These are phyloP conservation scores for Ailanthus altissimus DNA, from an alignment of 345 rosid species.

Conservation along the genomic window DNA sequence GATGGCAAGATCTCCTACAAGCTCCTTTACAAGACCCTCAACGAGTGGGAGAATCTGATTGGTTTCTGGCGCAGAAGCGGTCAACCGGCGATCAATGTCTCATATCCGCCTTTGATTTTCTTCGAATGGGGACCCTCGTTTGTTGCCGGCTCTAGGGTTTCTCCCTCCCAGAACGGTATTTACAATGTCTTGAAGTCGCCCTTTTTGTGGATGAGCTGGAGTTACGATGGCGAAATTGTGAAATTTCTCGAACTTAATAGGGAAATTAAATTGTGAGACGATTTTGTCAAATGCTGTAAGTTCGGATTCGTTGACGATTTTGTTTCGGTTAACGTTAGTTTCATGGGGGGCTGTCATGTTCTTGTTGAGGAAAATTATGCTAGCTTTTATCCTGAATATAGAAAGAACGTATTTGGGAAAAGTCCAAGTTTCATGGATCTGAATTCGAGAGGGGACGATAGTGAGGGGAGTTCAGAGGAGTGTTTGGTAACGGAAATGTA, in stretches of 20 bases:
- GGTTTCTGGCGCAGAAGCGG: slow-evolving; percentile 97
- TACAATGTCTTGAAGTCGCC: slow-evolving; percentile 55
- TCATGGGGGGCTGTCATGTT: slow-evolving; percentile 62
- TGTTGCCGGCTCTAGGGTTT: slow-evolving; percentile 63
- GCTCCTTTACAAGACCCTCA: slow-evolving; percentile 65
- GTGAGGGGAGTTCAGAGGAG: slow-evolving; percentile 60
- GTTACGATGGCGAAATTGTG: slow-evolving; percentile 52
- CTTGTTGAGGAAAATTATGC: slow-evolving; percentile 63
- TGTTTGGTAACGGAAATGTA: slow-evolving; percentile 63
- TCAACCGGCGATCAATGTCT: slow-evolving; percentile 30
- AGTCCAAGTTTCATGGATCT: slow-evolving; percentile 44
- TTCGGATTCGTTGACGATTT: slow-evolving; percentile 40
- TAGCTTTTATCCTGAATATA: slow-evolving; percentile 17
- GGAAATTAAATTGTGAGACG: slow-evolving; percentile 23
- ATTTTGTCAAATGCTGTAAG: slow-evolving; percentile 25
- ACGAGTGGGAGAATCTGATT: slow-evolving; percentile 62
- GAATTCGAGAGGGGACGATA: slow-evolving; percentile 36
- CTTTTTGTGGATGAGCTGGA: slow-evolving; percentile 61
- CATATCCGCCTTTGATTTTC: slow-evolving; percentile 59
- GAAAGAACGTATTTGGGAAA: slow-evolving; percentile 27
- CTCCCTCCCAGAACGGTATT: slow-evolving; percentile 46
- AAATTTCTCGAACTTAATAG: slow-evolving; percentile 61
- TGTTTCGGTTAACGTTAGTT: slow-evolving; percentile 68
- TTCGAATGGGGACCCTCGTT: slow-evolving; percentile 90
- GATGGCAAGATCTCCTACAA: slow-evolving; percentile 55